Conservation (phyloP, 2,329 filamentous ascomycete genomes). For the Penicillium brasilianum region DNA sequence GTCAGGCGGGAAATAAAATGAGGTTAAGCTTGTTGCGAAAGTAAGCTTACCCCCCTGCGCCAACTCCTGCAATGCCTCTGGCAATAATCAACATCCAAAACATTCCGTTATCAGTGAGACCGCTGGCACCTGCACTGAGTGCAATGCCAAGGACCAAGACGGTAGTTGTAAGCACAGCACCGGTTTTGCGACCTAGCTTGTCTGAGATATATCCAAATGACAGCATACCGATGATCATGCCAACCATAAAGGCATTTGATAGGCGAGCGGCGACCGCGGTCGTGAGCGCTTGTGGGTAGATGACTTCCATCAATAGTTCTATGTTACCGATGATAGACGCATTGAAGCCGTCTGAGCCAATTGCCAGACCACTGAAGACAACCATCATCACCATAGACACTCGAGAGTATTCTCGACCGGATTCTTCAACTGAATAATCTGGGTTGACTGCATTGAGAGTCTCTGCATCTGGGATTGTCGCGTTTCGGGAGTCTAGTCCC, state of each 20-base stretch:
- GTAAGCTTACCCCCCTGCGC: slow-evolving; percentile 41
- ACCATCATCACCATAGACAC: slow-evolving; percentile 40
- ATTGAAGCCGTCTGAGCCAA: slow-evolving; percentile 45
- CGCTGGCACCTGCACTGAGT: slow-evolving; percentile 54
- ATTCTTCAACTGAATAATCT: slow-evolving; percentile 9
- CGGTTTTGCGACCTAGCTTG: slow-evolving; percentile 56
- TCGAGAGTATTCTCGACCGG: slow-evolving; percentile 24
- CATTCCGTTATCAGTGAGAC: slow-evolving; percentile 42
- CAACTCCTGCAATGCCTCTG: slow-evolving; percentile 53
- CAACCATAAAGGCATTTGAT: slow-evolving; percentile 62
- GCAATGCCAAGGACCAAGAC: slow-evolving; percentile 56
- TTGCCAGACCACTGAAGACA: slow-evolving; percentile 43
- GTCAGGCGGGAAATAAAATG: background rate
- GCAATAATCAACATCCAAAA: slow-evolving; percentile 48
- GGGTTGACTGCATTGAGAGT: background rate
- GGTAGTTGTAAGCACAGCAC: slow-evolving; percentile 55
- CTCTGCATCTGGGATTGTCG: background rate
- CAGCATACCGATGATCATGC: slow-evolving; percentile 63
- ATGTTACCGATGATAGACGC: slow-evolving; percentile 43
- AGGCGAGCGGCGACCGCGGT: slow-evolving; percentile 48
- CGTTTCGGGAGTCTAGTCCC: background rate
- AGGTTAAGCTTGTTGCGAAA: background rate
- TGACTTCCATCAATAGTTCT: slow-evolving; percentile 48
- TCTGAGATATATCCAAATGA: slow-evolving; percentile 59
- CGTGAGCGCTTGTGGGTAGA: slow-evolving; percentile 29